Conservation (phyloP, 345 rosid species). For the Acer campestre region DNA sequence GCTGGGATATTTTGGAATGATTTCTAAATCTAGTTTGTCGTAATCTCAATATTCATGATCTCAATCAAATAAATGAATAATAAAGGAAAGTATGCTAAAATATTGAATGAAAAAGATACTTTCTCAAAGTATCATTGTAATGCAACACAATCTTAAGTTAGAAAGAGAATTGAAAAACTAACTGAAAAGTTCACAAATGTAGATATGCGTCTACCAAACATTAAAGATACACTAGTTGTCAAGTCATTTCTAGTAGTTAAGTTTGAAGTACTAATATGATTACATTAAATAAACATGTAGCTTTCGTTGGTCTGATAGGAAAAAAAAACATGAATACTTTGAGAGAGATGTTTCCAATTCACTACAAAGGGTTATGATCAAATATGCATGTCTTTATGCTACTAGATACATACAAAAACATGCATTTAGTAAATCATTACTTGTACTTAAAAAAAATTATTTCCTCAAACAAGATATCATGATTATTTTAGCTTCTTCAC, state of each 20-base stretch:
- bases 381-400: background rate
- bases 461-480: slow-evolving; percentile 17
- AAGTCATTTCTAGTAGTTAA: background rate
- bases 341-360: background rate
- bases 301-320: background rate
- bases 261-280: background rate
- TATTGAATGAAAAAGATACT: background rate
- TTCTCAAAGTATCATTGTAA: background rate
- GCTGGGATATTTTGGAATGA: background rate
- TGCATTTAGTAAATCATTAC: background rate
- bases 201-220: background rate
- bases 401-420: background rate
- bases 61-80: background rate
- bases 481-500: too few species aligned
- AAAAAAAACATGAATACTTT: background rate
- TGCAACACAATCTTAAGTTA: background rate
- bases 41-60: slow-evolving; percentile 1
- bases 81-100: background rate
- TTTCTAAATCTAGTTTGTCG: background rate
- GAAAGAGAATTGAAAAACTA: background rate
- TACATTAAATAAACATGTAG: background rate
- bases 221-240: background rate
- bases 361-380: background rate
- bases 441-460: background rate
- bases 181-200: background rate